phyloP scores from a whole-genome alignment of 1,284 basidiomycete genomes.

The Microbotryum scabiosae region DNA sequence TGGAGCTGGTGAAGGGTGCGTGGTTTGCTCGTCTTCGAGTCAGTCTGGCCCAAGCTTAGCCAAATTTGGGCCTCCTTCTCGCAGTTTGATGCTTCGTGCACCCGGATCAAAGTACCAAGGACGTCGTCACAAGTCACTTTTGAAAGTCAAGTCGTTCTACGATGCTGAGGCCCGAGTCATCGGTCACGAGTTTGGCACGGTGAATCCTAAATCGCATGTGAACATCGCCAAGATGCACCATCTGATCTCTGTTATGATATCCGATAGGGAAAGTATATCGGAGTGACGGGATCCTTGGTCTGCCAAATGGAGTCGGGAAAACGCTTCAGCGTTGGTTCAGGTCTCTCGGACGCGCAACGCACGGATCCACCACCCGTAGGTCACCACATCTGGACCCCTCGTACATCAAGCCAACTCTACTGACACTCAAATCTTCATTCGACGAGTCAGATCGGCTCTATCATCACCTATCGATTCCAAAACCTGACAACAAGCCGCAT shows the following conservation, averaged over 20 bases:
- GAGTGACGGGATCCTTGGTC: slow-evolving; percentile 50
- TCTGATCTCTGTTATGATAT: slow-evolving; percentile 3
- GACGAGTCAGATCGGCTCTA: slow-evolving; percentile 48
- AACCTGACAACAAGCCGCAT: slow-evolving; percentile 50
- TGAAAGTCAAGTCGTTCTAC: slow-evolving; percentile 61
- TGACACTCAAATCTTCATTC: not conserved
- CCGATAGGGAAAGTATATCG: slow-evolving; percentile 46
- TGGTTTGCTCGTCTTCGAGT: not conserved
- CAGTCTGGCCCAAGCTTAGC: not conserved
- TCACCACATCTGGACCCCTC: not conserved
- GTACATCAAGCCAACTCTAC: not conserved
- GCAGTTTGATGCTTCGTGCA: slow-evolving; percentile 53
- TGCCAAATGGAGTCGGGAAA: slow-evolving; percentile 58
- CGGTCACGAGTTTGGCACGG: slow-evolving; percentile 51
- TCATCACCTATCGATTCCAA: slow-evolving; percentile 58
- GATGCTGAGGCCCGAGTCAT: slow-evolving; percentile 58
- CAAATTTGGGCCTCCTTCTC: not conserved
- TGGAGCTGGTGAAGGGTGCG: slow-evolving; percentile 53
- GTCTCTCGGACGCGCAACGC: slow-evolving; percentile 40
- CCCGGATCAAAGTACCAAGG: slow-evolving; percentile 51
- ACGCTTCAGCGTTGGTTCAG: slow-evolving; percentile 52
- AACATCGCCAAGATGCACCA: not conserved
- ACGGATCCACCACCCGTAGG: slow-evolving; percentile 22
- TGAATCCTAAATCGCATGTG: not conserved
- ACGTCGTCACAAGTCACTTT: slow-evolving; percentile 48